Evolutionary conservation across 2,329 filamentous ascomycete genomes (phyloP).

Genomic region (Penicillium decumbens): DNA sequence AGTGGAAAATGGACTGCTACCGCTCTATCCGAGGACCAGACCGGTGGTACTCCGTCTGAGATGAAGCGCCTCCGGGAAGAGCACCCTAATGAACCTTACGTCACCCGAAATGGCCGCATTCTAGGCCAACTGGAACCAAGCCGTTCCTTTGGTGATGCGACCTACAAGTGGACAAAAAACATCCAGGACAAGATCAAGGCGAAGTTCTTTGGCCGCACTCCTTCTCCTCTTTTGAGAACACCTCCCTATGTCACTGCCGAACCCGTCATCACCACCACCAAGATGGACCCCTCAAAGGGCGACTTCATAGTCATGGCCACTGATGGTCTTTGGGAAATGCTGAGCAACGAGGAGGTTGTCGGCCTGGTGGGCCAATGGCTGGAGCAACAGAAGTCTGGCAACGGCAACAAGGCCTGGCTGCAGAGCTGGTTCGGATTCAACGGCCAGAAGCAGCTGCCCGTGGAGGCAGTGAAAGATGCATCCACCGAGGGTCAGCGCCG

Average conservation of each 20-base stretch:
- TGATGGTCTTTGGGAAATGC: conserved; percentile 97
- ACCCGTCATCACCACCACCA: conserved; percentile 87
- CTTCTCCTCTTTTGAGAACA: conserved; percentile 73
- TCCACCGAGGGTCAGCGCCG: conserved; percentile 64
- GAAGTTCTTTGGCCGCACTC: conserved; percentile 80
- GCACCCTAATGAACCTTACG: conserved; percentile 84
- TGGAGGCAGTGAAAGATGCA: conserved; percentile 58
- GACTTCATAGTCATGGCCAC: conserved; percentile 97
- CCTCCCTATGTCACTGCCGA: conserved; percentile 97
- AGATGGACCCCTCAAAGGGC: conserved; percentile 80
- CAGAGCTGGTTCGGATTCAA: conserved; percentile 62
- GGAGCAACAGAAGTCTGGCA: conserved; percentile 60
- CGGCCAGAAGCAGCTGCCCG: conserved; percentile 59
- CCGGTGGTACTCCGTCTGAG: conserved; percentile 81
- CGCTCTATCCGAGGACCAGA: conserved; percentile 87
- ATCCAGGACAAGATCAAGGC: conserved; percentile 75
- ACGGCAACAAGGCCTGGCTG: conserved; percentile 58
- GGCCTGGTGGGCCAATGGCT: conserved; percentile 96
- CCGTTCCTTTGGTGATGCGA: conserved; percentile 90
- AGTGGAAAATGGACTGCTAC: conserved; percentile 92
- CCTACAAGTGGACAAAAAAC: conserved; percentile 92
- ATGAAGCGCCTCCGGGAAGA: conserved; percentile 74
- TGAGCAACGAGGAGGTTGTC: conserved; percentile 96
- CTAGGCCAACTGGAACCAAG: conserved; percentile 88
- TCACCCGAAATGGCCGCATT: conserved; percentile 83